Percentiles rank a stretch among this genome's conserved stretches.
Conservation (phyloP, 768 basidiomycete genomes). For the Leucosporidium creatinivorum region DNA sequence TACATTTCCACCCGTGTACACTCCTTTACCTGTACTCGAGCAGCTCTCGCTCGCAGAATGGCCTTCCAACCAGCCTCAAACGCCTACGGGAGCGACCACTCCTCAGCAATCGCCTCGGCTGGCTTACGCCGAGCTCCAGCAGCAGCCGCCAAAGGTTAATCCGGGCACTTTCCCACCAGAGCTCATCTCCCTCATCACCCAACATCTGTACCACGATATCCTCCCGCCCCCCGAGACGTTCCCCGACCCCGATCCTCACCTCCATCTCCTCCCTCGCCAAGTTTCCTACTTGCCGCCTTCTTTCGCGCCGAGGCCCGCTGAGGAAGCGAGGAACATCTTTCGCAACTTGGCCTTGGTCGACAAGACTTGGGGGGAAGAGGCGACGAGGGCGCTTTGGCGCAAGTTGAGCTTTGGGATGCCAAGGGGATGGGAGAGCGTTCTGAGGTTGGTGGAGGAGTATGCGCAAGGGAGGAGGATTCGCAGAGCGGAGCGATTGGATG, state of each 20-base stretch:
- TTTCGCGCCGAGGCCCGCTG: conserved; percentile 15
- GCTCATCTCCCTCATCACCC: conserved; percentile 30
- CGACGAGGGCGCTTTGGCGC: conserved; percentile 25
- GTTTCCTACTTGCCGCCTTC: conserved; percentile 1
- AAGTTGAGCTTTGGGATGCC: conserved; percentile 29
- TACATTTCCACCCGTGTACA: too few species aligned
- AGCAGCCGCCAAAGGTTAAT: neutral
- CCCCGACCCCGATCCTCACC: conserved; percentile 28
- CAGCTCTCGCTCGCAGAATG: too few species aligned
- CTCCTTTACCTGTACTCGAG: too few species aligned
- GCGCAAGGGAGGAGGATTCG: conserved; percentile 11
- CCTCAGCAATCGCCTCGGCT: too few species aligned
- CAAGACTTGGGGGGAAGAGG: conserved; percentile 25
- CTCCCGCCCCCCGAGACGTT: conserved; percentile 11
- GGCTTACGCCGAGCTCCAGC: too few species aligned
- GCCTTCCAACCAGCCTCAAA: neutral
- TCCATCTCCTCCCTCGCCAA: conserved; percentile 19
- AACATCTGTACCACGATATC: conserved; percentile 23
- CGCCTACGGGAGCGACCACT: neutral
- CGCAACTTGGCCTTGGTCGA: conserved; percentile 15
- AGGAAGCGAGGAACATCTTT: conserved; percentile 5
- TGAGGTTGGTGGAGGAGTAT: conserved; percentile 29
- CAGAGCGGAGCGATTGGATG: neutral
- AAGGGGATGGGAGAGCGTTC: conserved; percentile 28
- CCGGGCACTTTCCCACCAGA: conserved; percentile 23